Evolutionary conservation across 345 rosid genomes (phyloP).

Genomic region (Nephelium lappaceum): DNA sequence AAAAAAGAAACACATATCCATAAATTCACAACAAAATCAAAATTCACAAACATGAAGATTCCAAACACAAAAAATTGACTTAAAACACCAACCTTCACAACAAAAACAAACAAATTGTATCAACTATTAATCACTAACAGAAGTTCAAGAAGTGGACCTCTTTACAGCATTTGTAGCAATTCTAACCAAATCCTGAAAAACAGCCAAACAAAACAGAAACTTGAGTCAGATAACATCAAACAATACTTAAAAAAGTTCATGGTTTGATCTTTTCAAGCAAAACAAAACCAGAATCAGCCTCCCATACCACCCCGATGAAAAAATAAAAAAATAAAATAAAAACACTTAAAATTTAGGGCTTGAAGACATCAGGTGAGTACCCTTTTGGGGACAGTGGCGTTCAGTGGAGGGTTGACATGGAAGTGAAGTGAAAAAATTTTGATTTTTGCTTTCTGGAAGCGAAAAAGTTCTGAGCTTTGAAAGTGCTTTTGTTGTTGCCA

Average conservation of each 20-base stretch:
- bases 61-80: background rate
- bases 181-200: background rate
- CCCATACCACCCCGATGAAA: background rate
- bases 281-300: background rate
- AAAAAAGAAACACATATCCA: background rate
- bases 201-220: conserved; percentile 2
- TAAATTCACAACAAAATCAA: background rate
- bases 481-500: background rate
- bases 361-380: background rate
- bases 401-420: background rate
- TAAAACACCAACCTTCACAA: background rate
- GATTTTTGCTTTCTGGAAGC: background rate
- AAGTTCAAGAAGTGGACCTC: background rate
- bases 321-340: no score
- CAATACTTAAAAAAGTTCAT: background rate
- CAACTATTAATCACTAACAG: background rate
- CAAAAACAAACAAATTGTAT: background rate
- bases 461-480: background rate
- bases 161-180: background rate
- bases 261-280: background rate
- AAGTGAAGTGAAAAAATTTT: background rate
- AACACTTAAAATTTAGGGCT: no score
- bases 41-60: background rate
- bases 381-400: background rate
- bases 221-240: background rate